Evolutionary conservation across 1,284 basidiomycete genomes (phyloP), one percentile per base, ranked within the genome.

Genomic region (Ganoderma lingzhi): DNA sequence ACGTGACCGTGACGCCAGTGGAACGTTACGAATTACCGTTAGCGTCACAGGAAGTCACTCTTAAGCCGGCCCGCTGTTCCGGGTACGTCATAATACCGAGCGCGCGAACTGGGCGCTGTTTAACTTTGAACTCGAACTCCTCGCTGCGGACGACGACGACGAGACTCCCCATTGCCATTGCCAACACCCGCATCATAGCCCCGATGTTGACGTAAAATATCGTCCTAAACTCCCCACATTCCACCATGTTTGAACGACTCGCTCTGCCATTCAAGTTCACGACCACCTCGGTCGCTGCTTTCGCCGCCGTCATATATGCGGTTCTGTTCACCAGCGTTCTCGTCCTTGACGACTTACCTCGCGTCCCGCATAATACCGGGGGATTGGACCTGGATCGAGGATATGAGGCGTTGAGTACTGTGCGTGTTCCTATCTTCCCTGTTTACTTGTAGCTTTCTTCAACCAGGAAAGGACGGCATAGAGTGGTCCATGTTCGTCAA

Each of bases 331-430:
- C 78, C 15, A 80, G 84, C n/a, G 84, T 92, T 2, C 77, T 87
- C 12, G 73, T 86, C 30, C 87, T 87, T 6, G 89, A 93, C 76
- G 78, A 85, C 44, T 83, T 90, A 6, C 84, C 87, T 0, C 68
- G 75, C 19, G 80, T 89, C 10, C 87, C 88, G 0, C 79, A 80
- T 55, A 73, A 85, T 65, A 84, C 84, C 56, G 76, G 80, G 28
- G 90, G 87, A 2, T 78, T 93, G 63, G 80, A 90, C 76, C 70
- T 93, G 58, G 81, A 86, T 51, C 79, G 84, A 61, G 91, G 92
- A 6, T 90, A 87, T 76, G 79, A 80, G 48, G 90, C 93, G 72
- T 80, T 93, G 48, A 87, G 90, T 71, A 75, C 80, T 72, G 90
- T 90, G 76, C 68, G 84, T 78, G 4, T 5, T 56, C 14, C 32